phyloP scores from a whole-genome alignment of 1,284 basidiomycete genomes.

The Leucoagaricus sp. region DNA sequence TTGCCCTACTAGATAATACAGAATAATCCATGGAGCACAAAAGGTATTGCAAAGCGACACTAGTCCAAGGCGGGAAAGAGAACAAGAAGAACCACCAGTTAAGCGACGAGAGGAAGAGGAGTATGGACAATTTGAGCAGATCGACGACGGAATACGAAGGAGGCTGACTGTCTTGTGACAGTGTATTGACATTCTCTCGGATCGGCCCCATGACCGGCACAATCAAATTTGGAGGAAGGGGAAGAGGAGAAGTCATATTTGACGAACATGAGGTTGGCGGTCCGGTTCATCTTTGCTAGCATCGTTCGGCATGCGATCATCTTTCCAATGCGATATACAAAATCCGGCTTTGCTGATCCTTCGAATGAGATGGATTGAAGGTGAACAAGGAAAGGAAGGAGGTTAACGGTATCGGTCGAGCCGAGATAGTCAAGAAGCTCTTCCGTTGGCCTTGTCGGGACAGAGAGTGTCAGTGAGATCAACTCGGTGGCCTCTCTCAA shows the following conservation, averaged over 20 bases:
- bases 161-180: slow-evolving; percentile 14
- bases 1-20: background rate
- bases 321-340: slow-evolving; percentile 12
- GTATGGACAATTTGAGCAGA: background rate
- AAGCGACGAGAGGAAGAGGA: background rate
- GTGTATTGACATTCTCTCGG: slow-evolving; percentile 4
- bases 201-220: slow-evolving; percentile 1
- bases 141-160: slow-evolving; percentile 12
- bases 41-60: too few species aligned
- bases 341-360: slow-evolving; percentile 12
- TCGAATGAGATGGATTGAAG: slow-evolving; percentile 13
- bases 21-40: background rate
- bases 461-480: slow-evolving; percentile 5
- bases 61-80: too few species aligned
- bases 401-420: slow-evolving; percentile 12
- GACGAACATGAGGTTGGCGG: slow-evolving; percentile 10
- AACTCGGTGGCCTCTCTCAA: slow-evolving; percentile 15
- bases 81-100: background rate
- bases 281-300: slow-evolving; percentile 6
- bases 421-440: slow-evolving; percentile 13
- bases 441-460: slow-evolving; percentile 9
- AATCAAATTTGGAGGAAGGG: slow-evolving; percentile 5
- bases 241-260: slow-evolving; percentile 15
- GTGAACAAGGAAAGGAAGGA: slow-evolving; percentile 12
- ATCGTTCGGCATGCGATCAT: slow-evolving; percentile 13